Conservation (phyloP, 2,329 filamentous ascomycete genomes). For the Cadophora gregata region DNA sequence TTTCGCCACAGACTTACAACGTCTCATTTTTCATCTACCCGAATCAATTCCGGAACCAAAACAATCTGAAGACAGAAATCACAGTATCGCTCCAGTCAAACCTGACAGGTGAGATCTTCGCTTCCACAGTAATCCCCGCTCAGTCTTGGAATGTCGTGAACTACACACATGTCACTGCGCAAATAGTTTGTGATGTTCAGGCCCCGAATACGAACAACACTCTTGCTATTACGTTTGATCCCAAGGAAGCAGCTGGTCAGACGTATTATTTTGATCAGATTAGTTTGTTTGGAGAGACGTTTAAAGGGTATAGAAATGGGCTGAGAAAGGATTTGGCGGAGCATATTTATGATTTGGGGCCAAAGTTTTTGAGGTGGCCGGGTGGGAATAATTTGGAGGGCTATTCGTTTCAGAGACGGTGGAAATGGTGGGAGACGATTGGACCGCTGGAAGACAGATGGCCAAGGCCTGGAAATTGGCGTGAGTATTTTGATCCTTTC, state of each 20-base stretch:
- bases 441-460: slow-evolving; percentile 46
- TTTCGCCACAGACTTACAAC: slow-evolving; percentile 41
- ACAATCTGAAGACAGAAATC: slow-evolving; percentile 29
- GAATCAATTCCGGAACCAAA: slow-evolving; percentile 36
- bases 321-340: slow-evolving; percentile 61
- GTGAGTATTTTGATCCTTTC: slow-evolving; percentile 19
- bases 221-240: slow-evolving; percentile 59
- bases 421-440: slow-evolving; percentile 49
- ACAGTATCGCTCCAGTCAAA: slow-evolving; percentile 41
- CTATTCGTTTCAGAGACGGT: slow-evolving; percentile 38
- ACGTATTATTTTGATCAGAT: slow-evolving; percentile 61
- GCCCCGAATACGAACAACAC: slow-evolving; percentile 55
- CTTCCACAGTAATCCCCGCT: slow-evolving; percentile 36
- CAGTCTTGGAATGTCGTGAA: slow-evolving; percentile 50
- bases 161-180: slow-evolving; percentile 36
- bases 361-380: slow-evolving; percentile 65
- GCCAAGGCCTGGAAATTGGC: slow-evolving; percentile 50
- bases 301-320: slow-evolving; percentile 61
- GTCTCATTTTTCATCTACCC: slow-evolving; percentile 47
- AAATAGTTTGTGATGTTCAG: slow-evolving; percentile 28
- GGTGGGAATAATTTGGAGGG: slow-evolving; percentile 64
- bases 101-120: slow-evolving; percentile 40
- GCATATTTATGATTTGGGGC: slow-evolving; percentile 56
- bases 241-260: slow-evolving; percentile 44
- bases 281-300: slow-evolving; percentile 64